Evolutionary conservation across 1,284 basidiomycete species (phyloP), one percentile per base, ranked within the genome.

Genomic region (Agroathelia rolfsii): DNA sequence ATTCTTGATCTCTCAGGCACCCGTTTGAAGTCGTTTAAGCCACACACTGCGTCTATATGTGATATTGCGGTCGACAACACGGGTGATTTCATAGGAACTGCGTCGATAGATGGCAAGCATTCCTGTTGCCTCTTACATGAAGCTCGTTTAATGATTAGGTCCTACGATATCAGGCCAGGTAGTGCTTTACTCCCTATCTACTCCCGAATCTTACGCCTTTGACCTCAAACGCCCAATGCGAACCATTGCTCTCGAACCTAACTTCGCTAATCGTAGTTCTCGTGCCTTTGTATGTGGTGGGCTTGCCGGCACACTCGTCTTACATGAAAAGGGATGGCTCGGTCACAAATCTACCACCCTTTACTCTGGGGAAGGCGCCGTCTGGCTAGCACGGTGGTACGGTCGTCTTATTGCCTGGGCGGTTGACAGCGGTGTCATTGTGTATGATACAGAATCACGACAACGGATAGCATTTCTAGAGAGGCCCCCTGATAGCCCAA

Each of bases 241-340:
- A 4, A 82, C 83, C 4, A 69, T 98, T 19, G 77, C 90, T 1
- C 70, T 98, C 34, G 94, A 97, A 49, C 95, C 95, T 3, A 72
- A 80, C 39, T 99, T 95, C 43, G 76, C 83, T 2, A 84, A 84
- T 54, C 76, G 76, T 32, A 70, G 71, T 19, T 76, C 83, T 4
- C 74, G 90, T n/a, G 76, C 85, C 0, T 84, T 96, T 45, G 84
- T 96, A 3, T 93, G 85, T 37, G 95, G 94, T 25, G 95, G 95
- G 4, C 74, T 96, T 72, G 82, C 87, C 0, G 94, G 95, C 3
- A 77, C 72, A 23, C 64, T 98, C 16, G 66, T 88, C 9, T 52
- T 94, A 42, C 76, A 87, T 43, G 94, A 98, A 60, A 97, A 96
- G 55, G 87, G 92, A 6, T 97, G 94, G 93, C 63, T 97, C 3